Evolutionary conservation across 768 basidiomycete species (phyloP).

Genomic region (Vararia minispora): DNA sequence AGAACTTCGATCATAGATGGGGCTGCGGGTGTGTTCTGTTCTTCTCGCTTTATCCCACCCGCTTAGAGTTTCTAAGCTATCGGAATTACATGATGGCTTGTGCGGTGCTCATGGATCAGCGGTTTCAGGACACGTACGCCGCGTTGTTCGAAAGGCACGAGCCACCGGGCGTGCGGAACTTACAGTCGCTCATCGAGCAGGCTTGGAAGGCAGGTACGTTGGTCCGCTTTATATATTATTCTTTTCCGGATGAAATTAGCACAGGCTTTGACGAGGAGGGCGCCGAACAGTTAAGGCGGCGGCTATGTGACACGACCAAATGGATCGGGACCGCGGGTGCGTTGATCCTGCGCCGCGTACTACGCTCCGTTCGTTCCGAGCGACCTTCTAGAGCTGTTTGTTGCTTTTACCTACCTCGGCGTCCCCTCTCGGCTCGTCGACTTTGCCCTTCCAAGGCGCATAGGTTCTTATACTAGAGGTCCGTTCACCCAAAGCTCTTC

Average conservation of each 20-base stretch:
- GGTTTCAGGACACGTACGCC: constrained; percentile 48
- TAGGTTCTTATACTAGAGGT: no score
- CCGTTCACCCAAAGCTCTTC: no score
- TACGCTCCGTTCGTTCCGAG: no score
- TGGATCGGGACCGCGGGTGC: constrained; percentile 78
- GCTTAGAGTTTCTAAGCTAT: constrained; percentile 36
- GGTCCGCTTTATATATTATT: neutral
- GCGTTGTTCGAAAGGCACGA: constrained; percentile 43
- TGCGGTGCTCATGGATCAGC: constrained; percentile 58
- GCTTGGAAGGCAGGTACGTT: constrained; percentile 65
- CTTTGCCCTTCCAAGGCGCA: constrained; percentile 40
- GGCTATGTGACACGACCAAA: constrained; percentile 45
- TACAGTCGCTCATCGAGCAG: constrained; percentile 71
- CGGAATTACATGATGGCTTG: constrained; percentile 79
- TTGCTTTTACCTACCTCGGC: constrained; percentile 66
- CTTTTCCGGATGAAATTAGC: neutral
- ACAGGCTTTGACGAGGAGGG: constrained; percentile 70
- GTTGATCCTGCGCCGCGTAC: no score
- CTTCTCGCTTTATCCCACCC: constrained; percentile 3
- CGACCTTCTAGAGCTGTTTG: constrained; percentile 60
- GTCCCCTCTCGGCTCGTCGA: constrained; percentile 73
- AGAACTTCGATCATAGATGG: constrained; percentile 57
- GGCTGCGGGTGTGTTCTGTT: constrained; percentile 29
- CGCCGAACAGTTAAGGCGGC: constrained; percentile 41
- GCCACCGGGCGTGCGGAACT: constrained; percentile 57